Conservation (phyloP, 441 rosid genomes). For the Adansonia gregorii region DNA sequence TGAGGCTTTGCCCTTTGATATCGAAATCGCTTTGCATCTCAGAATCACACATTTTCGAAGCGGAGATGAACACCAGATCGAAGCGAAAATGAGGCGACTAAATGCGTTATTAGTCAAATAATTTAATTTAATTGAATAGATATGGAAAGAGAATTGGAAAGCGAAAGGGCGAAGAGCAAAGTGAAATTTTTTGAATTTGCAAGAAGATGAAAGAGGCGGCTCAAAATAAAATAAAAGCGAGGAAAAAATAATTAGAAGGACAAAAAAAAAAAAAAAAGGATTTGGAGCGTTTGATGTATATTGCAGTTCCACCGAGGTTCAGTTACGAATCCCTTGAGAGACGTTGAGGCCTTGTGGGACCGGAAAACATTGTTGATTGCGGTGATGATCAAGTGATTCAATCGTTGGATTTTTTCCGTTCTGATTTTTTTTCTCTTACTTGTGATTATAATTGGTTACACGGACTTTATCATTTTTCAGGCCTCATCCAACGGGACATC, state of each 20-base stretch:
- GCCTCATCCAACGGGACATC: background rate
- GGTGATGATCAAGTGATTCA: background rate
- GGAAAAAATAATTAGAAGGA: background rate
- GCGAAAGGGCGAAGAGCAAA: background rate
- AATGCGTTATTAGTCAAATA: background rate
- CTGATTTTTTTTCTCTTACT: background rate
- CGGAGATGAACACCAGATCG: slow-evolving; percentile 25
- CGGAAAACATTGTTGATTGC: background rate
- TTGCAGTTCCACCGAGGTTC: background rate
- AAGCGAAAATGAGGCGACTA: slow-evolving; percentile 1
- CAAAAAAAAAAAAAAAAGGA: background rate
- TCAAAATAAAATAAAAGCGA: background rate
- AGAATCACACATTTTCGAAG: slow-evolving; percentile 54
- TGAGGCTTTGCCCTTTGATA: slow-evolving; percentile 57
- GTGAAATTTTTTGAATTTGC: slow-evolving; percentile 16
- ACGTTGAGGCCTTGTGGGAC: slow-evolving; percentile 10
- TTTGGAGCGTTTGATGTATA: slow-evolving; percentile 24
- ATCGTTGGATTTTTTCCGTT: slow-evolving; percentile 4
- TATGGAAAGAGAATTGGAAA: background rate
- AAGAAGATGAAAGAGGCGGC: background rate
- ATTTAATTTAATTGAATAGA: background rate
- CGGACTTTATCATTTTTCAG: background rate
- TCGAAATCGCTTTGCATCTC: slow-evolving; percentile 41
- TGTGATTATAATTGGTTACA: background rate
- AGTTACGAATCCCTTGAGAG: background rate